Evolutionary conservation across 2,329 filamentous ascomycete species (phyloP).

Genomic region (Epichloe sp.): DNA sequence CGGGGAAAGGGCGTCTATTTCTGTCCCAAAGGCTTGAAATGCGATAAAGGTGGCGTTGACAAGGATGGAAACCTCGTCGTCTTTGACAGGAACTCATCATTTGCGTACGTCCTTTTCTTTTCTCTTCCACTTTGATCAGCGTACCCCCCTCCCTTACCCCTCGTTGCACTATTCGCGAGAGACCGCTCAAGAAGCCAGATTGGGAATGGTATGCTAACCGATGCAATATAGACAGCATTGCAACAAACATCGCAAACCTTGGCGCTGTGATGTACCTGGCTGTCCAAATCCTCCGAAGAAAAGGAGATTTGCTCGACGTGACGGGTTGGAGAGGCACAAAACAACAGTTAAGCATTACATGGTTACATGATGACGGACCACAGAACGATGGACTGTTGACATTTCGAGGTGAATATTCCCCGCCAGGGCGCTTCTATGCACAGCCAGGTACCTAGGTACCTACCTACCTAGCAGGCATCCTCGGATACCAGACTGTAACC

Average conservation of each 20-base stretch:
- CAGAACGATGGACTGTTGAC: neutral
- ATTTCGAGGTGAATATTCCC: neutral
- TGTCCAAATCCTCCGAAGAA: slow-evolving; percentile 29
- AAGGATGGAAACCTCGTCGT: slow-evolving; percentile 23
- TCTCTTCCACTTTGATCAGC: neutral
- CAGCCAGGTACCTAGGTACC: no score
- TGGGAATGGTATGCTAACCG: neutral
- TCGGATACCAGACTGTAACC: no score
- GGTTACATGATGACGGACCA: slow-evolving; percentile 12
- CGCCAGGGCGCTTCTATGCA: no score
- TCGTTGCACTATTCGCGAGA: neutral
- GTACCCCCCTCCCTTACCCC: neutral
- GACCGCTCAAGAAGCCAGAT: neutral
- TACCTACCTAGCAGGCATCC: no score
- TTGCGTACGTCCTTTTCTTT: slow-evolving; percentile 17
- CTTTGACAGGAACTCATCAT: slow-evolving; percentile 30
- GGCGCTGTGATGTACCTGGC: slow-evolving; percentile 24
- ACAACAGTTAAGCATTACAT: slow-evolving; percentile 25
- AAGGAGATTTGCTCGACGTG: slow-evolving; percentile 27
- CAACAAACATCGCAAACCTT: slow-evolving; percentile 30
- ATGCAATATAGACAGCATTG: slow-evolving; percentile 23
- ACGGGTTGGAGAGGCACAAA: slow-evolving; percentile 29
- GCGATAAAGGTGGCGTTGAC: slow-evolving; percentile 28
- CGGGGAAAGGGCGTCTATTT: slow-evolving; percentile 26
- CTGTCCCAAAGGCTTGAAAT: slow-evolving; percentile 22